phyloP scores from a whole-genome alignment of 441 rosid species.

The Erodium chrysanthum region DNA sequence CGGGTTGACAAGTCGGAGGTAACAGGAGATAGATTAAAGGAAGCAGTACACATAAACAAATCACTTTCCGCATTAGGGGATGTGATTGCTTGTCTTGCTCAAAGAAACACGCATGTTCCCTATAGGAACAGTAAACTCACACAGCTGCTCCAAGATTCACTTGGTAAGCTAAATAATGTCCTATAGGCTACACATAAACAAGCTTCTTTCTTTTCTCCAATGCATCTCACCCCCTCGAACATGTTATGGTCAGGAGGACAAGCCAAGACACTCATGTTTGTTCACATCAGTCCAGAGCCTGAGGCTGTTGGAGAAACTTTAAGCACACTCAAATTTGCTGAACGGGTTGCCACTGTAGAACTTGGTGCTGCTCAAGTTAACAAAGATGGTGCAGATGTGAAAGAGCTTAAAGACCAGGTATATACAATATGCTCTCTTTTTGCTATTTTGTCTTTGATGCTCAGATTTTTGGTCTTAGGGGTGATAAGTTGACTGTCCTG shows the following conservation, averaged over 20 bases:
- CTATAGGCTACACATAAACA: background rate
- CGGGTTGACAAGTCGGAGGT: slow-evolving; percentile 88
- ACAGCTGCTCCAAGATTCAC: slow-evolving; percentile 89
- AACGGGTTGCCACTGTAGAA: slow-evolving; percentile 91
- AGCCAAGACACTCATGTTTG: slow-evolving; percentile 95
- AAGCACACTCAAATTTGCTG: slow-evolving; percentile 87
- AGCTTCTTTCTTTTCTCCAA: background rate
- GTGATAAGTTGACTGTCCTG: background rate
- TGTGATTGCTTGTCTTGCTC: slow-evolving; percentile 84
- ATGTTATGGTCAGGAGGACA: slow-evolving; percentile 39
- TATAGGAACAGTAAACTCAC: slow-evolving; percentile 94
- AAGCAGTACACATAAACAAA: slow-evolving; percentile 90
- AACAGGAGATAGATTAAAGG: slow-evolving; percentile 65
- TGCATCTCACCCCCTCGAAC: background rate
- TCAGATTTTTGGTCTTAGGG: too few species aligned
- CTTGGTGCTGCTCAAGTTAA: slow-evolving; percentile 78
- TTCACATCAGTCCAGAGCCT: slow-evolving; percentile 83
- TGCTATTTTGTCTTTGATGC: too few species aligned
- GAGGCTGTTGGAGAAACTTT: slow-evolving; percentile 69
- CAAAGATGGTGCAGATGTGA: slow-evolving; percentile 75
- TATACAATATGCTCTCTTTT: background rate
- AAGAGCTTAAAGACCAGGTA: slow-evolving; percentile 91
- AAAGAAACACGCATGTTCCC: slow-evolving; percentile 78
- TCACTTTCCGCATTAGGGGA: slow-evolving; percentile 94
- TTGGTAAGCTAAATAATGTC: slow-evolving; percentile 37